phyloP scores from a whole-genome alignment of 192 early-diverging fungal genomes.

The Entomortierella lignicola region DNA sequence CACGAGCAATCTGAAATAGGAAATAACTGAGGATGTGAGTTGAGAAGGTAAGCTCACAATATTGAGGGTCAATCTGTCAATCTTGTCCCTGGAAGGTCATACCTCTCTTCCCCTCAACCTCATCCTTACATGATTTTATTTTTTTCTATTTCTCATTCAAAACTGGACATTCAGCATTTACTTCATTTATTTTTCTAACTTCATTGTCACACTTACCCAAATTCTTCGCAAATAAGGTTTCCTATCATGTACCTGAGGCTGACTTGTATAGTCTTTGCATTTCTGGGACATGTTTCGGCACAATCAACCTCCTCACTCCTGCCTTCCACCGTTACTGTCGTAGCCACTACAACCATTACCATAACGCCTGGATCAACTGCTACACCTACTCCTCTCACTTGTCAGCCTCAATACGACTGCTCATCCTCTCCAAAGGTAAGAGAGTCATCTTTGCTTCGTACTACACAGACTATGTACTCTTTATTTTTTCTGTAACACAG shows the following conservation, averaged over 20 bases:
- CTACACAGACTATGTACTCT: no score
- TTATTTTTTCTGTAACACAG: background rate
- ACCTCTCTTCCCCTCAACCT: no score
- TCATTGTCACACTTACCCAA: background rate
- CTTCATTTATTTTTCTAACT: background rate
- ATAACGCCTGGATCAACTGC: constrained; percentile 3
- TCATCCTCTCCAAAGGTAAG: constrained; percentile 39
- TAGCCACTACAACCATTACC: constrained; percentile 5
- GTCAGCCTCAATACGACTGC: constrained; percentile 34
- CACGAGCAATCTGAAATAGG: no score
- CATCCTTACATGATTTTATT: no score
- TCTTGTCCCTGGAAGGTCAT: no score
- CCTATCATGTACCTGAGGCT: background rate
- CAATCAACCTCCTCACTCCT: background rate
- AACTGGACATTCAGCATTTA: no score
- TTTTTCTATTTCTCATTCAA: no score
- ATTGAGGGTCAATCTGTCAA: no score
- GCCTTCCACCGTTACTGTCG: background rate
- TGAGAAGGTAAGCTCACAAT: no score
- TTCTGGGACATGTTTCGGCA: background rate
- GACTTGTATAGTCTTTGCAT: background rate
- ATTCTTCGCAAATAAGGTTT: no score
- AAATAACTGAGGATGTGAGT: no score
- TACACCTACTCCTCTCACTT: constrained; percentile 8
- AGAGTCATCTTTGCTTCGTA: no score